A percentile compares a stretch with the other conserved stretches of the same genome.
These are phyloP conservation scores for Scheffersomyces insectosa DNA, from an alignment of 1,139 yeast genomes.

Conservation along the genomic window DNA sequence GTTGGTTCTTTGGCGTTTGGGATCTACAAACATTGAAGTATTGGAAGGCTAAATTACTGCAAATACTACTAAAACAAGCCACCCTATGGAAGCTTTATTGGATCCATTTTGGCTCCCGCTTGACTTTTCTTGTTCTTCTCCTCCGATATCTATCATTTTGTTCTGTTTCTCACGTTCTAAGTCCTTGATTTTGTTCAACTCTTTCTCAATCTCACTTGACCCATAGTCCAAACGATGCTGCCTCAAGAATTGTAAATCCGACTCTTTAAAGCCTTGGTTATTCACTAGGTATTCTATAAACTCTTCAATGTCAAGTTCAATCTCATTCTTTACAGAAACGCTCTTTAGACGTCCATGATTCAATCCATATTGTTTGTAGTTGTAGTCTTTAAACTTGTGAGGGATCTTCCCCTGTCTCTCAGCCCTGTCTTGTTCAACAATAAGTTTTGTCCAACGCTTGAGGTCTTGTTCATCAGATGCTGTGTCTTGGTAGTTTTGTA, in stretches of 20 bases:
- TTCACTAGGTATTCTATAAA: constrained; percentile 29
- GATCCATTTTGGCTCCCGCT: neutral
- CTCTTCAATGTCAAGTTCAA: constrained; percentile 27
- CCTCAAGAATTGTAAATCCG: constrained; percentile 30
- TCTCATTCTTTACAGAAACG: neutral
- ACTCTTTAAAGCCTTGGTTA: constrained; percentile 29
- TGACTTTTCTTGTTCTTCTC: constrained; percentile 20
- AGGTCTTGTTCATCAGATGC: constrained; percentile 23
- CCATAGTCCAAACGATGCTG: constrained; percentile 34
- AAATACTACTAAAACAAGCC: neutral
- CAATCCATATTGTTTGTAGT: constrained; percentile 12
- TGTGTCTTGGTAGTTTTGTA: constrained; percentile 24
- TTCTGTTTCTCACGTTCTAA: constrained; percentile 13
- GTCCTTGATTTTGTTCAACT: constrained; percentile 30
- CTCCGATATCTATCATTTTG: constrained; percentile 34
- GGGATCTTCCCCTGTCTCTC: constrained; percentile 4
- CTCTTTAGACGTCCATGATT: neutral
- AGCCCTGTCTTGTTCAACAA: constrained; percentile 14
- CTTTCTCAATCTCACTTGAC: constrained; percentile 38
- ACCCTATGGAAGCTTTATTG: neutral
- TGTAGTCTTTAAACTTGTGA: constrained; percentile 7
- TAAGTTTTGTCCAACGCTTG: constrained; percentile 25
- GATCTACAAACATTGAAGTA: constrained; percentile 59
- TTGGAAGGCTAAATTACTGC: constrained; percentile 20
- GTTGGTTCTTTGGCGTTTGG: constrained; percentile 73